Evolutionary conservation across 805 yeast species (phyloP).

Genomic region (Huiozyma sinensis): DNA sequence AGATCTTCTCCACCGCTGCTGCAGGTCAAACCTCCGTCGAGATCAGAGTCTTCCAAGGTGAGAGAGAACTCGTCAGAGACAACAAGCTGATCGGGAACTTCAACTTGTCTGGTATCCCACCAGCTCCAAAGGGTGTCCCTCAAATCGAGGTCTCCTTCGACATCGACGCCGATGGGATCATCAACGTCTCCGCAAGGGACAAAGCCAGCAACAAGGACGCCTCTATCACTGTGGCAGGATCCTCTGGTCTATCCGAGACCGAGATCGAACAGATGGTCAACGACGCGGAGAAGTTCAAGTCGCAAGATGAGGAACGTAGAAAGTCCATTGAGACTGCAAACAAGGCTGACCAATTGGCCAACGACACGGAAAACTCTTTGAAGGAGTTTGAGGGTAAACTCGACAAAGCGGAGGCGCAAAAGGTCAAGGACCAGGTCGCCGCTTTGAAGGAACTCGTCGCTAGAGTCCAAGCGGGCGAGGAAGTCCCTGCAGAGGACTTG

Average conservation of each 20-base stretch:
- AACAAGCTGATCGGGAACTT: slow-evolving; percentile 96
- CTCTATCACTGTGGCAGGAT: slow-evolving; percentile 92
- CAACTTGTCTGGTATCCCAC: slow-evolving; percentile 85
- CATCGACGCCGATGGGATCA: slow-evolving; percentile 95
- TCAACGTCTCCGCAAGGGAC: slow-evolving; percentile 90
- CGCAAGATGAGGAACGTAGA: slow-evolving; percentile 77
- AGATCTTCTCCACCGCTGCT: slow-evolving; percentile 92
- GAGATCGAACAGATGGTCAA: slow-evolving; percentile 87
- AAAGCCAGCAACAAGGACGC: slow-evolving; percentile 90
- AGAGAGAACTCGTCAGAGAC: slow-evolving; percentile 95
- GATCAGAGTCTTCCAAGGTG: slow-evolving; percentile 98
- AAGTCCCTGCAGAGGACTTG: slow-evolving; percentile 45
- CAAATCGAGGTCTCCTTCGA: slow-evolving; percentile 85
- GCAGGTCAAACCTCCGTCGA: slow-evolving; percentile 95
- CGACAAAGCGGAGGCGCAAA: slow-evolving; percentile 37
- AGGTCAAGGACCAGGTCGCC: slow-evolving; percentile 41
- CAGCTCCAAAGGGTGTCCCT: slow-evolving; percentile 74
- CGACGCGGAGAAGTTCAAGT: slow-evolving; percentile 83
- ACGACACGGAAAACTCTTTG: slow-evolving; percentile 83
- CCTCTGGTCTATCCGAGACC: slow-evolving; percentile 81
- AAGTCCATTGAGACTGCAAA: slow-evolving; percentile 74
- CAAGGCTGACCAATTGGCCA: slow-evolving; percentile 65
- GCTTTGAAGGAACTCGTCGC: slow-evolving; percentile 56
- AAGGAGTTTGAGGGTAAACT: slow-evolving; percentile 57
- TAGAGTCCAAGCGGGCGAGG: slow-evolving; percentile 53